Base-by-base conservation (phyloP, 2,329 filamentous ascomycete species). In the Akanthomyces muscarius region DNA sequence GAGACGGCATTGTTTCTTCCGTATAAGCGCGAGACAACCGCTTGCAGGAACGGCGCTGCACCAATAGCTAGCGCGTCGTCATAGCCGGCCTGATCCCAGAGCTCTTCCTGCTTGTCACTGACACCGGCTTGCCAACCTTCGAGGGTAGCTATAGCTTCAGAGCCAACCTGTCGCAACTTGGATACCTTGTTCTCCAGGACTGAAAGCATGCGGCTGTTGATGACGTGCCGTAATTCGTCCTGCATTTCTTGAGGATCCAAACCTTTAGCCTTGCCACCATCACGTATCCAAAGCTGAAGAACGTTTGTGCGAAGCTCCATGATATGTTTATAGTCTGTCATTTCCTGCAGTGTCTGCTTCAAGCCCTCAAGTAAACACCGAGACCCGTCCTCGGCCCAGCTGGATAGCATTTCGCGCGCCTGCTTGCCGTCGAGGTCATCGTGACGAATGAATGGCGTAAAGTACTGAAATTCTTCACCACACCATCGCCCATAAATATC, bases 361-460 rank as follows among this genome's bases (percentile, higher is more conserved):
- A 92, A 78, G 0, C 88, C 88, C n/a, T 81, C 74, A 1, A 90
- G 72, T 61, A 92, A 77, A 8, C 82, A 79, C 51, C 83, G 77
- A 21, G 85, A 83, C 1, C 86, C 86, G 57, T 82, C 80, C 57
- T 80, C 80, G 0, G 86, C 86, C 89, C 90, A 93, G 33, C 72
- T 73, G 25, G 81, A 81, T 16, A 91, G 80, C 73, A 85, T 85
- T 2, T 85, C 82, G 48, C 82, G 81, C 0, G 85, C 84, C 65
- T 86, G 82, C 28, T 79, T 75, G 23, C 83, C 85, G 28, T 87
- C 83, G 5, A 91, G 74, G 67, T 95, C 90, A 67, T 93, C 91
- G 69, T 96, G 88, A 36, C 90, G 87, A 42, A 96, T 90, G 77
- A 92, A 97, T 0, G 93, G 93, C 0, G 88, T 94, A 71, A 96